Evolutionary conservation across 1,284 basidiomycete genomes (phyloP), one percentile per base, ranked within the genome.

Genomic region (Puccinia polysora): DNA sequence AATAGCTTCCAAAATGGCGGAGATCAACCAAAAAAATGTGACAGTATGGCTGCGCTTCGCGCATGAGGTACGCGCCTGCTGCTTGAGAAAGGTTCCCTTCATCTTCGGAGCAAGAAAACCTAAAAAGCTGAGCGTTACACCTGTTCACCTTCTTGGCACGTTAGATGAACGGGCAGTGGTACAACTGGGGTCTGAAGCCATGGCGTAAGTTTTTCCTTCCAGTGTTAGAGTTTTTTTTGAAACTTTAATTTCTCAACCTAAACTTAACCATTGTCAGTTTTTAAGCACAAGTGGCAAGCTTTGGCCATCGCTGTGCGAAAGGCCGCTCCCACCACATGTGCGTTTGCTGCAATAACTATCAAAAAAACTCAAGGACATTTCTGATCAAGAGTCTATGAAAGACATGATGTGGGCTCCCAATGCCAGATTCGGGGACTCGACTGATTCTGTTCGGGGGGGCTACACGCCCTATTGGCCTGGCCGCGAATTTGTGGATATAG

Each of bases 91-190:
- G 20, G 20, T 52, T 10, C 8, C 49, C 23, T 10, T 28, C 23
- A 2, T 30, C 49, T 38, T 32, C 12, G 28, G n/a, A n/a, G n/a
- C n/a, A n/a, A n/a, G n/a, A n/a, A n/a, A n/a, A n/a, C n/a, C n/a
- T n/a, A n/a, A n/a, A n/a, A n/a, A n/a, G n/a, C n/a, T n/a, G n/a
- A n/a, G n/a, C n/a, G n/a, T n/a, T n/a, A n/a, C n/a, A n/a, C n/a
- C n/a, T n/a, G n/a, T n/a, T n/a, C n/a, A n/a, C n/a, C n/a, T n/a
- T n/a, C n/a, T n/a, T n/a, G n/a, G n/a, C n/a, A n/a, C n/a, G n/a
- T n/a, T n/a, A 65, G 64, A 65, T 65, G 64, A 65, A 65, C 36
- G 64, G 64, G 18, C 49, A 65, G 28, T 65, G 64, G 64, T 65
- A 65, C 20, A 40, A 43, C 14, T 65, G 64, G 64, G 64, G 64